Conservation (phyloP, 768 basidiomycete genomes). For the Kwoniella sp. region DNA sequence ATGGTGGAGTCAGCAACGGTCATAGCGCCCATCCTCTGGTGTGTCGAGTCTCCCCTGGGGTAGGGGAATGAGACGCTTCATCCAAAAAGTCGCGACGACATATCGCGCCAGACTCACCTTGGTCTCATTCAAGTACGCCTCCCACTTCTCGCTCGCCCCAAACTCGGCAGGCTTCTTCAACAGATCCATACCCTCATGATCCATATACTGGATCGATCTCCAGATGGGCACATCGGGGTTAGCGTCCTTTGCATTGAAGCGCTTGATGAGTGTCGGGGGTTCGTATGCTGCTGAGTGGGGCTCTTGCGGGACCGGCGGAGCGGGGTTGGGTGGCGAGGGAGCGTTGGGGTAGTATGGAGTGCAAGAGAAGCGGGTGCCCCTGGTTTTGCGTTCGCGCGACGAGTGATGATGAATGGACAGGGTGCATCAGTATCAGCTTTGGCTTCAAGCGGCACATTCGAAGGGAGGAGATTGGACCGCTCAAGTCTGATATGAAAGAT, state of each 20-base stretch:
- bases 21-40: not conserved
- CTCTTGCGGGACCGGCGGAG: slow-evolving; percentile 41
- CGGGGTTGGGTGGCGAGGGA: slow-evolving; percentile 40
- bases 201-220: slow-evolving; percentile 77
- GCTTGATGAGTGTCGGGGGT: slow-evolving; percentile 32
- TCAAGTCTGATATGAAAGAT: too few relatives aligned
- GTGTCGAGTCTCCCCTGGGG: too few relatives aligned
- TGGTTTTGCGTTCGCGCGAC: too few relatives aligned
- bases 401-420: not conserved
- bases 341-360: slow-evolving; percentile 52
- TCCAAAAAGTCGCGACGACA: too few relatives aligned
- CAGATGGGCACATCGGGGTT: slow-evolving; percentile 66
- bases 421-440: slow-evolving; percentile 4
- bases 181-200: slow-evolving; percentile 78
- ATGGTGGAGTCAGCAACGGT: slow-evolving; percentile 5
- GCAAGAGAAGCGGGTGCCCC: slow-evolving; percentile 53
- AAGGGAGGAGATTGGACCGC: too few relatives aligned
- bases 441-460: not conserved
- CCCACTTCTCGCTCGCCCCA: slow-evolving; percentile 44
- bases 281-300: slow-evolving; percentile 23
- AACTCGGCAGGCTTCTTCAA: slow-evolving; percentile 36
- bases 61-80: too few relatives aligned
- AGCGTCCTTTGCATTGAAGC: slow-evolving; percentile 17
- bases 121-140: slow-evolving; percentile 51
- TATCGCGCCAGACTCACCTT: slow-evolving; percentile 38